Percentiles rank a stretch among this genome's conserved stretches.
Evolutionary conservation across 1,284 basidiomycete species (phyloP).

Genomic region (Golubevia sp.): DNA sequence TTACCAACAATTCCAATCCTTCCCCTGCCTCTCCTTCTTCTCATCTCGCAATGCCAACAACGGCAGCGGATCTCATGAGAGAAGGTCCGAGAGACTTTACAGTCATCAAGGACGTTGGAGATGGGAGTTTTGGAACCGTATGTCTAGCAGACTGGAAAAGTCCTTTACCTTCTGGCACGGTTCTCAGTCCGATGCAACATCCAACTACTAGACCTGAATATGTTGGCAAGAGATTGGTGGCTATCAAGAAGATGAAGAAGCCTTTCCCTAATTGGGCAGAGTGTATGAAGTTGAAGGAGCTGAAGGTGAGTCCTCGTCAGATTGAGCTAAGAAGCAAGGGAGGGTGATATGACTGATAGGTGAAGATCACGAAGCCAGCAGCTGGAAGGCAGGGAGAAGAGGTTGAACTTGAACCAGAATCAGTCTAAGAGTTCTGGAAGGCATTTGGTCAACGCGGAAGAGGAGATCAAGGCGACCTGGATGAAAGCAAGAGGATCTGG

Average conservation of each 20-base stretch:
- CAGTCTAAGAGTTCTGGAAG: too few relatives aligned
- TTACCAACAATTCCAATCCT: too few relatives aligned
- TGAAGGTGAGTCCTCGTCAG: conserved; percentile 72
- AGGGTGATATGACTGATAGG: too few relatives aligned
- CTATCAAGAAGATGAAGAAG: conserved; percentile 98
- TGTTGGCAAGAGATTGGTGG: conserved; percentile 90
- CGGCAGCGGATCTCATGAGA: conserved; percentile 46
- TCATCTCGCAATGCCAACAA: conserved; percentile 19
- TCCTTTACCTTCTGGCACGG: conserved; percentile 67
- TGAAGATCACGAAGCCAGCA: too few relatives aligned
- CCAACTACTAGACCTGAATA: conserved; percentile 83
- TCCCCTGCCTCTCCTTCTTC: too few relatives aligned
- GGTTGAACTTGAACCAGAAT: too few relatives aligned
- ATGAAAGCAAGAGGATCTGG: too few relatives aligned
- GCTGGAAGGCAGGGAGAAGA: too few relatives aligned
- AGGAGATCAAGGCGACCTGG: too few relatives aligned
- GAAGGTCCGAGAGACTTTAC: conserved; percentile 49
- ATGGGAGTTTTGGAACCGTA: conserved; percentile 78
- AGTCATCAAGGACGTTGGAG: conserved; percentile 52
- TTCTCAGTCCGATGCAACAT: conserved; percentile 61
- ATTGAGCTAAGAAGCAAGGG: background rate
- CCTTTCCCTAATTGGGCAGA: conserved; percentile 97
- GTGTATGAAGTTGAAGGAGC: conserved; percentile 91
- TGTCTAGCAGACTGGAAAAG: conserved; percentile 99
- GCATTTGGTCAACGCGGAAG: too few relatives aligned